Conservation (phyloP, 495 filamentous ascomycete genomes). For the Letharia lupina region DNA sequence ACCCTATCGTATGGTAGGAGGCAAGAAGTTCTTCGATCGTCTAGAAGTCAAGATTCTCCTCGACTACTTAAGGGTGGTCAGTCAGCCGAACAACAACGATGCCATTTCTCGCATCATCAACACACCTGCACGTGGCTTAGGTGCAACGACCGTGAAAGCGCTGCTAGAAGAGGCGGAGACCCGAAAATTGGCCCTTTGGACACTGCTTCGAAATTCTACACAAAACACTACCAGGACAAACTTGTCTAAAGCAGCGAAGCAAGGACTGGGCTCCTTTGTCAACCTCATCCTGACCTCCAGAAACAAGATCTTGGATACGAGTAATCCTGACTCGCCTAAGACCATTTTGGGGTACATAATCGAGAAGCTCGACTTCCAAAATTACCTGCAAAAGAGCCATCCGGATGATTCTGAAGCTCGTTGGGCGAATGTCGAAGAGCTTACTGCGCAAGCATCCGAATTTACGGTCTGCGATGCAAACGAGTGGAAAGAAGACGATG, state of each 20-base stretch:
- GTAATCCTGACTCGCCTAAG: conserved; percentile 46
- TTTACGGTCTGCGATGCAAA: conserved; percentile 41
- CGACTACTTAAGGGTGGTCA: conserved; percentile 81
- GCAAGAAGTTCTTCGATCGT: conserved; percentile 85
- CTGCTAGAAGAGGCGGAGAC: conserved; percentile 64
- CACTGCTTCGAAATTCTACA: conserved; percentile 56
- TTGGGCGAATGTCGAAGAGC: conserved; percentile 90
- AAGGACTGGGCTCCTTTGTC: conserved; percentile 52
- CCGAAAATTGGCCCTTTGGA: conserved; percentile 63
- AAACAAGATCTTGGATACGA: conserved; percentile 48
- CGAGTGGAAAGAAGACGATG: conserved; percentile 50
- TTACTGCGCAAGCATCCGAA: conserved; percentile 67
- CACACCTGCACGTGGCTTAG: conserved; percentile 70
- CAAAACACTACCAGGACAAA: conserved; percentile 59
- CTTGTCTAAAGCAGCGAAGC: conserved; percentile 58
- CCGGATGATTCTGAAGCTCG: conserved; percentile 68
- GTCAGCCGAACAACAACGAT: conserved; percentile 83
- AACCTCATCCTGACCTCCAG: conserved; percentile 53
- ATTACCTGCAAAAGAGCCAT: conserved; percentile 60
- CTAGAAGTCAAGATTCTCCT: conserved; percentile 81
- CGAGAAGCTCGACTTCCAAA: conserved; percentile 62
- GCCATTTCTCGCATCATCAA: conserved; percentile 81
- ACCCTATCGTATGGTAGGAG: conserved; percentile 91
- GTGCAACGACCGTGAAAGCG: conserved; percentile 66
- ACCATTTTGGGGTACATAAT: conserved; percentile 69